Evolutionary conservation across 2,329 filamentous ascomycete genomes (phyloP).

Genomic region (Akanthomyces dipterigenus): DNA sequence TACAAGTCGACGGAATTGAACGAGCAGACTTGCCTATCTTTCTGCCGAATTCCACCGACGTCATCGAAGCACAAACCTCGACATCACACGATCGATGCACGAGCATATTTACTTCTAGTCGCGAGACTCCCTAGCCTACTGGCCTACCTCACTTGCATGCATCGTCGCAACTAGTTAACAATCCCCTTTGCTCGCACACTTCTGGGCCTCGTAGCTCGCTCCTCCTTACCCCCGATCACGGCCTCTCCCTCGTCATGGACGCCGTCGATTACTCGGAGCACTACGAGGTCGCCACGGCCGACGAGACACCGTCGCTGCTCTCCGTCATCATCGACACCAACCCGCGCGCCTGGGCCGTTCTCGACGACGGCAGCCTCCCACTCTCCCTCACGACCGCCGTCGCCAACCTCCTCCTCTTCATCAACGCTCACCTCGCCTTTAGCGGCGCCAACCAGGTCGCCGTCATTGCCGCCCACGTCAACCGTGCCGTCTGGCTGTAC

Average conservation of each 20-base stretch:
- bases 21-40: no score
- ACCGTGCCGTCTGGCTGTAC: constrained; percentile 85
- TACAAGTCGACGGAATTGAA: neutral
- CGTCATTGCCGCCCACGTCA: constrained; percentile 81
- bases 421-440: constrained; percentile 92
- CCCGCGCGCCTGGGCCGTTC: constrained; percentile 82
- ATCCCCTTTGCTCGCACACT: neutral
- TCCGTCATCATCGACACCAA: constrained; percentile 94
- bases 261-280: constrained; percentile 52
- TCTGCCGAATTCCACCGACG: neutral
- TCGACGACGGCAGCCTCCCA: constrained; percentile 61
- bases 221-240: neutral
- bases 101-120: neutral
- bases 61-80: neutral
- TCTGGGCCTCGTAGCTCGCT: constrained; percentile 14
- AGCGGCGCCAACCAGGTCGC: constrained; percentile 91
- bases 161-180: neutral
- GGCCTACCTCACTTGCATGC: neutral
- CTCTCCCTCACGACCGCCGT: constrained; percentile 79
- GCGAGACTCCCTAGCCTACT: neutral
- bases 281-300: constrained; percentile 48
- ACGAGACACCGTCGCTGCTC: constrained; percentile 70
- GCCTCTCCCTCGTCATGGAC: constrained; percentile 36
- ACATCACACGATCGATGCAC: neutral
- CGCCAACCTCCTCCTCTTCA: constrained; percentile 85